Conservation (phyloP, 1,284 basidiomycete species). For the Phellinidium pouzarii region DNA sequence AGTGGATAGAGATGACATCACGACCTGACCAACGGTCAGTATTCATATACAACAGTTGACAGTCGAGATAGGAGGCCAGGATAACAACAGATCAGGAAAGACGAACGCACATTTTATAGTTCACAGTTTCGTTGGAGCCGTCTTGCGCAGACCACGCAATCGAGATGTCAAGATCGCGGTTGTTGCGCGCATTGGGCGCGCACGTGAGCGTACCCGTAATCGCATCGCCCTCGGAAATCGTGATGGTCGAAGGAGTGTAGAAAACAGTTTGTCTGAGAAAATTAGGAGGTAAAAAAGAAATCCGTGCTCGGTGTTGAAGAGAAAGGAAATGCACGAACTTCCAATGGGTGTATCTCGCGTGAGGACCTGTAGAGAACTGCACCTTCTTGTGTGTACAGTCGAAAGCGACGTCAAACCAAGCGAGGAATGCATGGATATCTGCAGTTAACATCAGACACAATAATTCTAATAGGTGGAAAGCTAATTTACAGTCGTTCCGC, state of each 20-base stretch:
- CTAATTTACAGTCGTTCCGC: conserved; percentile 81
- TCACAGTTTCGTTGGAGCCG: conserved; percentile 36
- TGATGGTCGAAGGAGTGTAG: conserved; percentile 77
- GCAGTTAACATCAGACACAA: conserved; percentile 11
- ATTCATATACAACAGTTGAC: too few relatives aligned
- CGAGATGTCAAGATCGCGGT: conserved; percentile 86
- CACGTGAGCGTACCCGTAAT: conserved; percentile 71
- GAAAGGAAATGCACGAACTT: conserved; percentile 52
- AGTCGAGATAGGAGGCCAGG: neutral
- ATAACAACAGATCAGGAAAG: conserved; percentile 21
- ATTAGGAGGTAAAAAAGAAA: neutral
- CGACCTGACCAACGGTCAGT: conserved; percentile 15
- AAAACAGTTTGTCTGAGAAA: conserved; percentile 88
- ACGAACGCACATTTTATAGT: conserved; percentile 73
- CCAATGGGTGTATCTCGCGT: conserved; percentile 96
- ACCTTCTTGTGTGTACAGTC: conserved; percentile 96
- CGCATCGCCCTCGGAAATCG: conserved; percentile 58
- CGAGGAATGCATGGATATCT: conserved; percentile 99
- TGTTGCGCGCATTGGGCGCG: conserved; percentile 85
- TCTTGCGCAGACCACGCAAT: conserved; percentile 58
- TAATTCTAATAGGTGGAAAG: conserved; percentile 1
- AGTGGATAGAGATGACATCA: neutral
- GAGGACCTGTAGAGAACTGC: conserved; percentile 91
- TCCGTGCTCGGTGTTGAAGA: neutral
- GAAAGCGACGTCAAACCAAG: conserved; percentile 98